Conservation (phyloP, 352 stramenopile species). For the Globisporangium camurandrum region DNA sequence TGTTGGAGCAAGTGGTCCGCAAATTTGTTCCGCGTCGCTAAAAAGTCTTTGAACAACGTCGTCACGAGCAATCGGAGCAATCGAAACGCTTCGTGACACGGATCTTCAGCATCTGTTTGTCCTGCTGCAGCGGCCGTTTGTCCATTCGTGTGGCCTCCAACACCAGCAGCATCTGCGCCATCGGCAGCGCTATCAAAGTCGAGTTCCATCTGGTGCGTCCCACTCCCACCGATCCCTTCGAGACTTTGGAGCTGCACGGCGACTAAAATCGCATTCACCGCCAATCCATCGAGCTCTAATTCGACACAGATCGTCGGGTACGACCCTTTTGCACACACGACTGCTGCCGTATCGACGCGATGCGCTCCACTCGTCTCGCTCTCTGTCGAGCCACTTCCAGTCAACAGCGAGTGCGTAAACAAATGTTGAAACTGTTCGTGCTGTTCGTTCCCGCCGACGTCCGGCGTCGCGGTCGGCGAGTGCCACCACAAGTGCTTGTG, state of each 20-base stretch:
- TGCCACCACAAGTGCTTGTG: conserved; percentile 96
- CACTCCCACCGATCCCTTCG: conserved; percentile 41
- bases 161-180: no score
- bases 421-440: conserved; percentile 82
- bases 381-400: conserved; percentile 4
- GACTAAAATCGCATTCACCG: conserved; percentile 71
- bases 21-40: conserved; percentile 84
- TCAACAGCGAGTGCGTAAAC: conserved; percentile 32
- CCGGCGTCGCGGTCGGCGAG: conserved; percentile 78
- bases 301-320: conserved; percentile 84
- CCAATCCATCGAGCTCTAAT: conserved; percentile 62
- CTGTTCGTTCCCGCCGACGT: conserved; percentile 85
- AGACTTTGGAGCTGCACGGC: conserved; percentile 66
- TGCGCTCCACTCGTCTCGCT: conserved; percentile 16
- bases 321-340: conserved; percentile 88
- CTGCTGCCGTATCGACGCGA: conserved; percentile 39
- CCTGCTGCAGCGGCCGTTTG: conserved; percentile 13
- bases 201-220: conserved; percentile 50
- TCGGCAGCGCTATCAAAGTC: conserved; percentile 48
- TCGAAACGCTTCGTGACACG: conserved; percentile 88
- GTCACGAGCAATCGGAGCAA: conserved; percentile 90
- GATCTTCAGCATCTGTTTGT: conserved; percentile 79
- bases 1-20: conserved; percentile 95
- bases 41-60: conserved; percentile 92
- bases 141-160: conserved; percentile 7